Evolutionary conservation across 2,329 filamentous ascomycete genomes (phyloP), one percentile per base, ranked within the genome.

Genomic region (Arthrobotrys megalospora): DNA sequence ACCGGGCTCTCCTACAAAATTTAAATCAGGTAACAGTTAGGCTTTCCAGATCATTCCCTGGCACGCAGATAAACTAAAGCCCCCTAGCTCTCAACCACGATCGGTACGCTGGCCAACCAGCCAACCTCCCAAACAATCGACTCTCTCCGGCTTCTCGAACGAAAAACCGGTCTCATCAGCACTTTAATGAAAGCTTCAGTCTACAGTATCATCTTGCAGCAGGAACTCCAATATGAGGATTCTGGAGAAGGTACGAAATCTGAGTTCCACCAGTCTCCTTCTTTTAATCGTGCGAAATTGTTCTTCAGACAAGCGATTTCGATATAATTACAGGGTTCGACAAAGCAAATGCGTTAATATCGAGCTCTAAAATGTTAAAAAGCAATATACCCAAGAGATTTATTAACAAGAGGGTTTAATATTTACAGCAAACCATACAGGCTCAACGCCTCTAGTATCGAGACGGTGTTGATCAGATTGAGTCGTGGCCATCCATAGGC

Each of bases 161-260:
- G 96, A 82, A 97, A 98, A 87, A 97, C 95, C 50, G 94, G 93
- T 81, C 87, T 97, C 68, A 95, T 97, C 21, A 98, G 97, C 85
- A 99, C 96, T 80, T 85, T 98, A 83, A 88, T 99, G 83, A 99
- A 99, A 87, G 95, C 96, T 16, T 98, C 95, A 85, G 96, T 99
- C 80, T 99, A 99, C 86, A 97, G 93, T 83, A 99, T 99, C 86
- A 94, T 99, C 79, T 85, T 99, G 86, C 95, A 99, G 88, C 95
- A 98, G 88, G 93, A 98, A 88, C 93, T 97, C 82, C 91, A 91
- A 80, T 92, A 91, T 85, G 92, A 89, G 21, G 38, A 47, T 28
- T 36, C 41, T 47, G 47, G 52, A 60, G 50, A 53, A 66, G 73
- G 73, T 71, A 69, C n/a, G 24, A 21, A n/a, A 28, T 12, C 47